Evolutionary conservation across 192 early-diverging fungal genomes (phyloP), one percentile per base, ranked within the genome.

Genomic region (Geosiphon pyriformis): DNA sequence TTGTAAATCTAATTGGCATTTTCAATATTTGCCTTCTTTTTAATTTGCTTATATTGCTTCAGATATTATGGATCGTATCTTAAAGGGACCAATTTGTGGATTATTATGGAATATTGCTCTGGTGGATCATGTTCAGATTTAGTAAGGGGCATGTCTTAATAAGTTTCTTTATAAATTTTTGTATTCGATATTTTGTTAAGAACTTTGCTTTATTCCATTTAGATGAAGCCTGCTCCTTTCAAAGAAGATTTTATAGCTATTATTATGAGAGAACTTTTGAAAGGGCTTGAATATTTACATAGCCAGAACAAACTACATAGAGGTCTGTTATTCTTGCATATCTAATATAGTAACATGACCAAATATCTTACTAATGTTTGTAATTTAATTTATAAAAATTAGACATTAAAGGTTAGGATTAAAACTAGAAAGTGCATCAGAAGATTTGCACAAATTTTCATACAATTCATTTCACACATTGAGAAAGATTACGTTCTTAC

Each of bases 91-190:
- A 83, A 93, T 63, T 80, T 98, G 52, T 98, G 94, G 94, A 96
- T 98, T 31, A 88, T 95, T n/a, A 98, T 96, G 94, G 94, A 96
- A 78, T 95, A 90, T 71, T 96, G 94, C 71, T 88, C 83, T 32
- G 97, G 97, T 30, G 95, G 96, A 22, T 95, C 93, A 8, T 96
- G 94, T 68, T 84, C 88, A 23, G 94, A 99, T 71, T 79, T 99
- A 69, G 89, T 94, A 82, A 48, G 78, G 17, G 20, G n/a, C n/a
- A n/a, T n/a, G n/a, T n/a, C 48, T 33, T 25, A 52, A 20, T 49
- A 30, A 18, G n/a, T 15, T 47, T 3, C 18, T 18, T 32, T 62
- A 11, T 30, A 27, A 46, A 15, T 46, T 30, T 62, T 27, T 42
- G 31, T 35, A 47, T 17, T 11, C 17, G 10, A 51, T 15, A 27